Conservation (phyloP, 2,329 filamentous ascomycete genomes). For the Paecilomyces dactylethromorphus region DNA sequence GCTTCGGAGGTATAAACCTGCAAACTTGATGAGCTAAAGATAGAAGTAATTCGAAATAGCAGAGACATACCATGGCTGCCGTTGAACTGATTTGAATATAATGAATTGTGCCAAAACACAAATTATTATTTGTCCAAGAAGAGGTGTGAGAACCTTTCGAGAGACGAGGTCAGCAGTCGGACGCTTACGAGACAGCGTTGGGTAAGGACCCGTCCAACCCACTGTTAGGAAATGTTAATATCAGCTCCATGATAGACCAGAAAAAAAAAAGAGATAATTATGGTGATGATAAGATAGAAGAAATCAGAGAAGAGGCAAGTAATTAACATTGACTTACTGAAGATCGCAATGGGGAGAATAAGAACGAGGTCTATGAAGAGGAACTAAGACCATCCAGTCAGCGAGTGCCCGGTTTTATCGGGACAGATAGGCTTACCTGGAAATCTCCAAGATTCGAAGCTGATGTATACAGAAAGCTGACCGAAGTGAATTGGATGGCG, state of each 20-base stretch:
- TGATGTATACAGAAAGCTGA: constrained; percentile 91
- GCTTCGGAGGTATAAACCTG: constrained; percentile 70
- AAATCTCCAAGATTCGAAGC: constrained; percentile 96
- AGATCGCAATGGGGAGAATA: constrained; percentile 92
- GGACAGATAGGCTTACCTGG: constrained; percentile 48
- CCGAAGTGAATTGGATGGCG: constrained; percentile 96
- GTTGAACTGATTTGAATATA: constrained; percentile 66
- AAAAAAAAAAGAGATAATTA: neutral
- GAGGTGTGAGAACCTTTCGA: constrained; percentile 80
- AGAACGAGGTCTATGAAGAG: constrained; percentile 89
- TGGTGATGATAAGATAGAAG: too few species aligned
- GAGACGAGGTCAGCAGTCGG: constrained; percentile 90
- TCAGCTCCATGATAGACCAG: neutral
- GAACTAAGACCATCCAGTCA: constrained; percentile 48
- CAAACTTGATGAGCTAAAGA: constrained; percentile 9
- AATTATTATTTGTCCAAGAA: constrained; percentile 81
- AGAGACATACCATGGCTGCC: constrained; percentile 64
- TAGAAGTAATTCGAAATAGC: neutral
- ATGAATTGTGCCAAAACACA: constrained; percentile 71
- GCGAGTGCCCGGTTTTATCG: neutral
- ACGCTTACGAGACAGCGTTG: constrained; percentile 69
- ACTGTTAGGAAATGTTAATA: constrained; percentile 40
- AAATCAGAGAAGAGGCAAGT: constrained; percentile 3
- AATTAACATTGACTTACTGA: constrained; percentile 52
- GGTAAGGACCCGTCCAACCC: constrained; percentile 89